Conservation (phyloP, 169 alveolate species). For the Besnoitia besnoiti region DNA sequence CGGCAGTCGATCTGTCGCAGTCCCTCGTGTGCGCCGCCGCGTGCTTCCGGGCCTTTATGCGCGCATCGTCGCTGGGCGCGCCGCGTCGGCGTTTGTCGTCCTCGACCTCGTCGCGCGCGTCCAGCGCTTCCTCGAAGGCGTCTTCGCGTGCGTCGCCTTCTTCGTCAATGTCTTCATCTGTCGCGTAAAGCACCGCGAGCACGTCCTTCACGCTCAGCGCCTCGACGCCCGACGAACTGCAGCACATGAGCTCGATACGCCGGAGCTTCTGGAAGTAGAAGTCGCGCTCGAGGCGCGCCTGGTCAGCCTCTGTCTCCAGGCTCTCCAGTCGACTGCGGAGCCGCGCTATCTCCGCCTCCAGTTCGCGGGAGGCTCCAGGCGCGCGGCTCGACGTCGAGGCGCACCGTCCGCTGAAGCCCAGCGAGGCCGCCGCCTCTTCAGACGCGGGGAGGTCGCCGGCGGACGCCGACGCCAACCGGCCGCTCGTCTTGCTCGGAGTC, state of each 20-base stretch:
- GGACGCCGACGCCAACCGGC: no score
- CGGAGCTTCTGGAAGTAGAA: constrained; percentile 68
- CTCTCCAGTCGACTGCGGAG: not conserved
- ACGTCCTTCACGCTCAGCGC: constrained; percentile 42
- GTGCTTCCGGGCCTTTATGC: no score
- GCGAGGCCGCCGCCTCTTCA: no score
- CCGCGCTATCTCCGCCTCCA: not conserved
- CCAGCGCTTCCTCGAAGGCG: no score
- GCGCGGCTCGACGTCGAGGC: not conserved
- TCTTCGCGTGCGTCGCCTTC: no score
- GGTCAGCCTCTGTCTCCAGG: constrained; percentile 60
- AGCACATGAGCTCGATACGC: constrained; percentile 64
- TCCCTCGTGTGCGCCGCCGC: no score
- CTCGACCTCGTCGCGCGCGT: not conserved
- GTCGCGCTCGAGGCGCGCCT: constrained; percentile 67
- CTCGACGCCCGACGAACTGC: constrained; percentile 11
- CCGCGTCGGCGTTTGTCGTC: not conserved
- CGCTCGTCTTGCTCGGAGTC: constrained; percentile 40
- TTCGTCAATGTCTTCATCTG: constrained; percentile 31
- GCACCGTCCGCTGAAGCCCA: not conserved
- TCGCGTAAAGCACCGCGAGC: constrained; percentile 63
- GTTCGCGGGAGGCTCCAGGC: not conserved
- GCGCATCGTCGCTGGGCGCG: no score
- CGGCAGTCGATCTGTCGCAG: no score
- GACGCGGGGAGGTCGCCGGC: no score